phyloP scores from a whole-genome alignment of 306 rosid genomes.

The Corylus avellana region DNA sequence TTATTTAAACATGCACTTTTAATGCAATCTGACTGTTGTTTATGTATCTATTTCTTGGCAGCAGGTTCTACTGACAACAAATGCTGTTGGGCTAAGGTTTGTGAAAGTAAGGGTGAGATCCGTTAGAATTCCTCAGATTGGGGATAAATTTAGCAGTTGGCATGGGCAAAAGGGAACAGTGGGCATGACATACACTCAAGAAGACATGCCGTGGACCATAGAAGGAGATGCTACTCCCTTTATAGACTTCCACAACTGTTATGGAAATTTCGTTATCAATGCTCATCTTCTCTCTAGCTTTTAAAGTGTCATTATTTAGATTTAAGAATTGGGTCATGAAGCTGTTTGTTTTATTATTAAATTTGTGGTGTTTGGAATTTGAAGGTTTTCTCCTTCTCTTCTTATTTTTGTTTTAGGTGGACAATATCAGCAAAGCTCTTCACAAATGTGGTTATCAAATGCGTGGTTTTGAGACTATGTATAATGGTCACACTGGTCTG shows the following conservation, averaged over 20 bases:
- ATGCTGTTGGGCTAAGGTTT: slow-evolving; percentile 98
- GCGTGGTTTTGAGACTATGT: slow-evolving; percentile 99
- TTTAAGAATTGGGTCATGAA: background rate
- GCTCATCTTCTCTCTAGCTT: background rate
- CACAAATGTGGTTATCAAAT: slow-evolving; percentile 98
- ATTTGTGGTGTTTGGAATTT: background rate
- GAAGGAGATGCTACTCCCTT: slow-evolving; percentile 45
- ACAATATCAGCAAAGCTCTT: slow-evolving; percentile 89
- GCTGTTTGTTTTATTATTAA: background rate
- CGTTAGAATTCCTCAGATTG: slow-evolving; percentile 95
- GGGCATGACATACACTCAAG: slow-evolving; percentile 99
- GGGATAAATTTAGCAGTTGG: slow-evolving; percentile 96
- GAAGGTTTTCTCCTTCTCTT: background rate
- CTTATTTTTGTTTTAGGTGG: slow-evolving; percentile 59
- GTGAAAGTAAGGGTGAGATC: slow-evolving; percentile 98
- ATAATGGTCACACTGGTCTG: slow-evolving; percentile 95
- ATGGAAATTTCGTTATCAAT: background rate
- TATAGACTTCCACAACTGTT: slow-evolving; percentile 5
- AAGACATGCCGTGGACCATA: slow-evolving; percentile 99
- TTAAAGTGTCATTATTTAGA: background rate
- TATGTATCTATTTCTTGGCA: slow-evolving; percentile 25
- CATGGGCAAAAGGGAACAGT: slow-evolving; percentile 99
- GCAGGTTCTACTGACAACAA: slow-evolving; percentile 93
- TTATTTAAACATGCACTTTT: background rate
- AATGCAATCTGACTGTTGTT: slow-evolving; percentile 3